phyloP scores from a whole-genome alignment of 2,329 filamentous ascomycete species.

The Tolypocladium tropicale region DNA sequence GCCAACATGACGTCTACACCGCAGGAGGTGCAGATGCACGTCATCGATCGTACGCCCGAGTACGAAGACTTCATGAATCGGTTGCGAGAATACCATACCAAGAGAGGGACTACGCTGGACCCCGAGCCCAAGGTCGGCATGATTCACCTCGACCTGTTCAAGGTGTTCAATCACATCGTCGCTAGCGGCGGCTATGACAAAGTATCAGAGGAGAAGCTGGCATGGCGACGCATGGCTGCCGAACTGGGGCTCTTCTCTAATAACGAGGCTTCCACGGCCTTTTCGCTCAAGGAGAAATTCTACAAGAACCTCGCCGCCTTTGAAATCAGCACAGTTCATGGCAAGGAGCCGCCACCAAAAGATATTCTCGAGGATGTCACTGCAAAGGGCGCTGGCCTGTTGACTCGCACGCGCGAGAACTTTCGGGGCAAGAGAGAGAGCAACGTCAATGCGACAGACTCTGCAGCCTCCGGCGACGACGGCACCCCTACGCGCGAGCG shows the following conservation, averaged over 20 bases:
- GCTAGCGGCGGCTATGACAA: constrained; percentile 78
- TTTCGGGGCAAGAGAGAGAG: constrained; percentile 42
- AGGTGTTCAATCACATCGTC: constrained; percentile 69
- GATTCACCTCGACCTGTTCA: constrained; percentile 65
- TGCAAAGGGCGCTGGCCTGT: constrained; percentile 71
- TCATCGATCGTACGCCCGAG: constrained; percentile 54
- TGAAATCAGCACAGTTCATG: constrained; percentile 70
- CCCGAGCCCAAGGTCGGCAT: constrained; percentile 71
- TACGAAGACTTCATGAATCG: constrained; percentile 71
- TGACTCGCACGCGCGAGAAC: constrained; percentile 70
- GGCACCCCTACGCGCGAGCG: constrained; percentile 46
- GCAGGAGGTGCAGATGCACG: constrained; percentile 27
- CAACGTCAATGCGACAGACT: constrained; percentile 43
- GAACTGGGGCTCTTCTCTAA: constrained; percentile 65
- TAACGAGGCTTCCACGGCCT: constrained; percentile 75
- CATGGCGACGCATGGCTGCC: constrained; percentile 71
- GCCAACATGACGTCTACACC: constrained; percentile 13
- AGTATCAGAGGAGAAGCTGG: constrained; percentile 72
- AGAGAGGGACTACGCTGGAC: constrained; percentile 71
- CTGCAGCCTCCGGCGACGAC: constrained; percentile 49
- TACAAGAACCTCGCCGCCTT: constrained; percentile 84
- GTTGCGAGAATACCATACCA: constrained; percentile 62
- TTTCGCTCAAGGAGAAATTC: constrained; percentile 77
- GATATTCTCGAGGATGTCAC: constrained; percentile 83
- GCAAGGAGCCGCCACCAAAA: constrained; percentile 73